Conservation (phyloP, 495 filamentous ascomycete species). For the Saxispiralis lemnorum region DNA sequence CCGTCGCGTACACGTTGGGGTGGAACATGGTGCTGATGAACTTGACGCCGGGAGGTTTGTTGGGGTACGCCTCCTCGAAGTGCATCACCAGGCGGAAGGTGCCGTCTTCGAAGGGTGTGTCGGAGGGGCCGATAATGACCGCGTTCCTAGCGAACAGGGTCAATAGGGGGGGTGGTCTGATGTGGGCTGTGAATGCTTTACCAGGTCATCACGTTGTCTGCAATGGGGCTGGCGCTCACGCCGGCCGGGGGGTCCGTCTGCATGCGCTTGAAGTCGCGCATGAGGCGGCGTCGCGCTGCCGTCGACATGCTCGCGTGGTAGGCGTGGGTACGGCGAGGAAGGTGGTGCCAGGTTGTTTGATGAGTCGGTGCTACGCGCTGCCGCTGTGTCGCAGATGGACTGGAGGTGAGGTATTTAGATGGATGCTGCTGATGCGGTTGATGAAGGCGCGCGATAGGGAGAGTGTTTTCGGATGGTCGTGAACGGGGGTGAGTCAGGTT, state of each 20-base stretch:
- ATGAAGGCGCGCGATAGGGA: no score
- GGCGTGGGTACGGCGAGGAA: not conserved
- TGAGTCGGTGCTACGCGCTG: no score
- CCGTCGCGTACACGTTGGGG: conserved; percentile 92
- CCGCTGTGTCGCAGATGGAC: no score
- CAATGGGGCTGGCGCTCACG: conserved; percentile 88
- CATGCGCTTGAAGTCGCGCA: conserved; percentile 53
- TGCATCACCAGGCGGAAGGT: conserved; percentile 97
- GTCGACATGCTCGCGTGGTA: conserved; percentile 16
- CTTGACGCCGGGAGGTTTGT: conserved; percentile 93
- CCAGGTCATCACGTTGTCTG: conserved; percentile 99
- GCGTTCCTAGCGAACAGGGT: conserved; percentile 54
- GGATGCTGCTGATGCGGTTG: no score
- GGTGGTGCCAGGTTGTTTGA: not conserved
- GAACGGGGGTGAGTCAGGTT: no score
- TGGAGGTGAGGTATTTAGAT: no score
- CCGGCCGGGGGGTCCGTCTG: conserved; percentile 96
- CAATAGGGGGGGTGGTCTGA: not conserved
- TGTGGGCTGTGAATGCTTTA: conserved; percentile 24
- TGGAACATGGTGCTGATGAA: conserved; percentile 99
- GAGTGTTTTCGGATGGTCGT: no score
- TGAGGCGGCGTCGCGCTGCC: conserved; percentile 17
- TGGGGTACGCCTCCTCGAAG: conserved; percentile 95
- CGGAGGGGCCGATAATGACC: conserved; percentile 92
- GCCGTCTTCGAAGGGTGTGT: conserved; percentile 96